Conservation (phyloP, 2,329 filamentous ascomycete genomes). For the Beauveria rudraprayagi region DNA sequence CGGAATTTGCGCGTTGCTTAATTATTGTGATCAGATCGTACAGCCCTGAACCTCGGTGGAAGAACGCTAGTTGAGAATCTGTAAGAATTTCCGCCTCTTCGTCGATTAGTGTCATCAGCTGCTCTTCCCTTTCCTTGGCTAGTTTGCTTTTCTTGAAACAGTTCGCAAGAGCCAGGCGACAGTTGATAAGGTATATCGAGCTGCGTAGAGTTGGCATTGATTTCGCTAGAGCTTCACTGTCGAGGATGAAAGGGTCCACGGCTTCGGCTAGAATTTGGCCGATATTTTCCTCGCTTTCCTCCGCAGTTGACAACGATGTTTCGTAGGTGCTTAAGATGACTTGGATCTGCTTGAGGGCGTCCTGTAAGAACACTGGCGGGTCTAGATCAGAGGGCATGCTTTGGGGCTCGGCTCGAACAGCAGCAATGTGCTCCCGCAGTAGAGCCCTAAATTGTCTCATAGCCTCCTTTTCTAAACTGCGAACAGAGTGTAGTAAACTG, state of each 20-base stretch:
- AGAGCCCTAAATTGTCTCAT: constrained; percentile 74
- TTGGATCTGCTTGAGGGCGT: constrained; percentile 69
- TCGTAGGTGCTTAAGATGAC: constrained; percentile 82
- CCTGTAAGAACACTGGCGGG: constrained; percentile 70
- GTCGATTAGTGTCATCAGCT: constrained; percentile 50
- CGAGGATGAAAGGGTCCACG: constrained; percentile 75
- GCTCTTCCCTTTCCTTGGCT: constrained; percentile 44
- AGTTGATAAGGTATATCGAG: constrained; percentile 68
- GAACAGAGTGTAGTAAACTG: constrained; percentile 60
- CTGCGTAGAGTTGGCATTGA: constrained; percentile 50
- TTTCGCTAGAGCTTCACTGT: constrained; percentile 62
- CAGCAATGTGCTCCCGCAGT: constrained; percentile 71
- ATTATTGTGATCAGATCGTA: constrained; percentile 49
- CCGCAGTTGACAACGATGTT: constrained; percentile 58
- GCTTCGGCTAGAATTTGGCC: constrained; percentile 67
- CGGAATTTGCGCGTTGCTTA: neutral
- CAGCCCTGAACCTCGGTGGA: constrained; percentile 69
- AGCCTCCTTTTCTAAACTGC: constrained; percentile 64
- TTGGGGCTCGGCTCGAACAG: constrained; percentile 64
- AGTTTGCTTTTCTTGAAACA: constrained; percentile 56
- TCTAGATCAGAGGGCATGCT: constrained; percentile 64
- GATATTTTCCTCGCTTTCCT: constrained; percentile 60
- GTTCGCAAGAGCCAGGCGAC: constrained; percentile 49
- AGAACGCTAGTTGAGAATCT: constrained; percentile 62
- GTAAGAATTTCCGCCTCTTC: constrained; percentile 50